Evolutionary conservation across 371 early-diverging fungal species (phyloP).

Genomic region (Mortierella sp.): DNA sequence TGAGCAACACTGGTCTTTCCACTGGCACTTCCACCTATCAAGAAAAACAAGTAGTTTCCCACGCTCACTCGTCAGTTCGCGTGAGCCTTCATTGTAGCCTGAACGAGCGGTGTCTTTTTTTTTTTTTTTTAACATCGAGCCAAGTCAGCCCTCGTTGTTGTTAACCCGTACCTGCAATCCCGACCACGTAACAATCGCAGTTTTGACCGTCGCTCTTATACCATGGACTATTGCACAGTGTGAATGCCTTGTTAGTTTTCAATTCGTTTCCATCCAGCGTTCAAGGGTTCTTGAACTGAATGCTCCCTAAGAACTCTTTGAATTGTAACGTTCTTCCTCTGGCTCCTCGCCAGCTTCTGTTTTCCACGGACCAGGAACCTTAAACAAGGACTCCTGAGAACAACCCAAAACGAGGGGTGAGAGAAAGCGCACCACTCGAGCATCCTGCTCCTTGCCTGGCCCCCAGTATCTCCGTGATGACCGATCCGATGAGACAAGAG

Average conservation of each 20-base stretch:
- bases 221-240: conserved; percentile 29
- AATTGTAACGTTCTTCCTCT: too few species aligned
- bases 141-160: not conserved
- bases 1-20: conserved; percentile 86
- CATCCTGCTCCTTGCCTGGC: not conserved
- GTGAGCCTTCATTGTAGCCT: too few species aligned
- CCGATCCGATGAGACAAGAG: not conserved
- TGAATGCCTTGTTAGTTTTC: not conserved
- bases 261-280: conserved; percentile 3
- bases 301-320: too few species aligned
- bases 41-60: not conserved
- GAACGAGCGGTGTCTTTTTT: too few species aligned
- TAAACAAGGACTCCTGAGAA: too few species aligned
- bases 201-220: conserved; percentile 69
- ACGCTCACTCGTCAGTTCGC: too few species aligned
- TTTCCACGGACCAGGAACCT: too few species aligned
- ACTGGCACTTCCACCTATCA: conserved; percentile 82
- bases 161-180: conserved; percentile 71
- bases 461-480: not conserved
- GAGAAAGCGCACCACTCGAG: too few species aligned
- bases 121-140: too few species aligned
- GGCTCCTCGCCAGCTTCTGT: too few species aligned
- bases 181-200: conserved; percentile 76
- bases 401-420: too few species aligned
- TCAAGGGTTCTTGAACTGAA: not conserved